phyloP scores from a whole-genome alignment of 805 yeast genomes.

The Wickerhamiella alocasiicola region DNA sequence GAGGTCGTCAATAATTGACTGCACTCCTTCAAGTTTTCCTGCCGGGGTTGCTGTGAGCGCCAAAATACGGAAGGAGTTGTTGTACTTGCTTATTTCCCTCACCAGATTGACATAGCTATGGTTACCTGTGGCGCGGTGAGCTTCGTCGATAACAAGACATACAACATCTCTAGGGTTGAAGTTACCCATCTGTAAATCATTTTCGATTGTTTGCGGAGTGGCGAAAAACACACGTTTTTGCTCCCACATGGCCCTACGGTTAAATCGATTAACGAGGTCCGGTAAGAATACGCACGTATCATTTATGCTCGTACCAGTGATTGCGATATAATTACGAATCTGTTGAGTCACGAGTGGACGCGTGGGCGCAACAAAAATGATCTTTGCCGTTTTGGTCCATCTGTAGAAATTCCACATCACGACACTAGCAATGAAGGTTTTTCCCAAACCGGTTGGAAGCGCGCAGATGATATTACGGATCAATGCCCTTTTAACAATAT shows the following conservation, averaged over 20 bases:
- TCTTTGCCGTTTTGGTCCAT: conserved; percentile 72
- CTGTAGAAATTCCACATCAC: conserved; percentile 81
- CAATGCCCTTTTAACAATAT: conserved; percentile 61
- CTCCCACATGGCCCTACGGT: conserved; percentile 69
- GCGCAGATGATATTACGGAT: conserved; percentile 72
- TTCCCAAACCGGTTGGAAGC: conserved; percentile 94
- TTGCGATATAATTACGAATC: conserved; percentile 78
- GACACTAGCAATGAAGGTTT: conserved; percentile 89
- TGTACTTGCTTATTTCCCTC: conserved; percentile 46
- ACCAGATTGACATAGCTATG: conserved; percentile 85
- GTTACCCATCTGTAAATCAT: conserved; percentile 65
- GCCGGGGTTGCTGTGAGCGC: conserved; percentile 97
- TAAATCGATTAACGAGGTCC: conserved; percentile 41
- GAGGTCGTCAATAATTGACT: conserved; percentile 64
- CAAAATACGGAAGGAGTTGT: conserved; percentile 55
- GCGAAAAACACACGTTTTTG: conserved; percentile 72
- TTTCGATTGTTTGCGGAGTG: conserved; percentile 93
- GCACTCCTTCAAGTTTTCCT: conserved; percentile 74
- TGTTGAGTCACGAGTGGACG: conserved; percentile 94
- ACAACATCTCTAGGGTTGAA: conserved; percentile 65
- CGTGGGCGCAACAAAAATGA: conserved; percentile 94
- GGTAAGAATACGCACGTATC: conserved; percentile 35
- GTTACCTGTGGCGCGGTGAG: conserved; percentile 84
- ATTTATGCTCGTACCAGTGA: conserved; percentile 67
- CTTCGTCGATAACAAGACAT: conserved; percentile 83